Base-by-base conservation (phyloP, 2,329 filamentous ascomycete species). In the Pyrenophora tritici-repentis region DNA sequence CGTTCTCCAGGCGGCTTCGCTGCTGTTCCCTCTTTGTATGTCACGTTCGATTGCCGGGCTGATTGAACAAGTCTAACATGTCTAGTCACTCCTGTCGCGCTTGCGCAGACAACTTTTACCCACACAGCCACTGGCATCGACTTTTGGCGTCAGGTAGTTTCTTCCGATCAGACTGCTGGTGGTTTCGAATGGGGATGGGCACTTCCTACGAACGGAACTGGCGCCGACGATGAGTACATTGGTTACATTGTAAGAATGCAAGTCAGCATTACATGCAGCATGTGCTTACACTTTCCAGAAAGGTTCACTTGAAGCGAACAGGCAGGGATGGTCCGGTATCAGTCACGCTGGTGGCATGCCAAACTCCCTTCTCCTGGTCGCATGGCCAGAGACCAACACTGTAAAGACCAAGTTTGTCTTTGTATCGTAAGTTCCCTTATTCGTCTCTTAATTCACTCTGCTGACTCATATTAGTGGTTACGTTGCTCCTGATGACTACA, bases 401-500 rank as follows among this genome's bases (percentile, higher is more conserved):
- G 62, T 74, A 33, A 63, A 68, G 55, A 72, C 71, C 2, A 63
- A 59, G 33, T 73, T 74, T 44, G 59, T 61, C 12, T 71, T 46
- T 22, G 67, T 69, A 31, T 26, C 47, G 70, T 71, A 50, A 56
- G 70, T 60, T n/a, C 20, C 14, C 7, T 18, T n/a, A n/a, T 6
- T 16, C 5, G 6, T 9, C 13, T n/a, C 3, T 4, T 10, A 14
- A 29, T 1, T 12, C 9, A 9, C n/a, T 16, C 5, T 6, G 20
- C 62, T 70, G 33, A 71, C 37, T 6, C 1, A 18, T 4, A 9
- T 6, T 20, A 78, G 75, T 42, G 85, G 83, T 40, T 89, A 88
- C 64, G 76, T 78, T 20, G 75, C 78, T 53, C 86, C 86, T 0
- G 76, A 77, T 0, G 62, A 81, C 31, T 88, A 89, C 69, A 77